Evolutionary conservation across 1,139 yeast species (phyloP).

Genomic region (Eremothecium gossypii): DNA sequence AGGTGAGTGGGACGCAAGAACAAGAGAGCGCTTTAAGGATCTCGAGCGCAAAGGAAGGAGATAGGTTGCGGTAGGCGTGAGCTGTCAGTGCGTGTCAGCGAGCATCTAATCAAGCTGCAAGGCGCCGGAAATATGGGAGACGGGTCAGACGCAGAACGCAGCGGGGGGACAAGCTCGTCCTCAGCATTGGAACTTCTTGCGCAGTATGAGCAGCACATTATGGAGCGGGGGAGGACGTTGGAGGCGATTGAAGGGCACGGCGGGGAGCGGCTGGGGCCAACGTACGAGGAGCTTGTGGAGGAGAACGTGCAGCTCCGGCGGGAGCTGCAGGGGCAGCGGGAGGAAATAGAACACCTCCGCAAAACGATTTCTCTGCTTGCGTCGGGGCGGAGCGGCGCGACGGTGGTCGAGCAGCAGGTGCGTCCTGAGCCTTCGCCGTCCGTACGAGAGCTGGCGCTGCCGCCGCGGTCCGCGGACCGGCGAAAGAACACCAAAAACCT

Average conservation of each 20-base stretch:
- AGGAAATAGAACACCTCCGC: slow-evolving; percentile 20
- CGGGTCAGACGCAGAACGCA: background rate
- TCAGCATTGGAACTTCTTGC: slow-evolving; percentile 24
- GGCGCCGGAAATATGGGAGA: slow-evolving; percentile 1
- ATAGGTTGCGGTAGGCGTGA: background rate
- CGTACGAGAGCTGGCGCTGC: slow-evolving; percentile 16
- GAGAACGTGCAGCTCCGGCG: slow-evolving; percentile 24
- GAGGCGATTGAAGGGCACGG: slow-evolving; percentile 16
- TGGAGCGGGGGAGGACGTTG: slow-evolving; percentile 20
- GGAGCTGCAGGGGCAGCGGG: slow-evolving; percentile 20
- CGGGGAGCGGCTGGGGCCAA: slow-evolving; percentile 11
- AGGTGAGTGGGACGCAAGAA: too few relatives aligned
- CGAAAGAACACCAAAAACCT: slow-evolving; percentile 16
- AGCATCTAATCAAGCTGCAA: slow-evolving; percentile 37
- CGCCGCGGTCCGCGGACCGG: slow-evolving; percentile 27
- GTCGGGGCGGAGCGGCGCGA: slow-evolving; percentile 2
- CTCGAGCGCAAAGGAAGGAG: too few relatives aligned
- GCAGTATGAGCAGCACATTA: slow-evolving; percentile 22
- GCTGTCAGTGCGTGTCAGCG: slow-evolving; percentile 28
- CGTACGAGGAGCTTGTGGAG: slow-evolving; percentile 26
- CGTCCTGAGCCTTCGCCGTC: slow-evolving; percentile 7
- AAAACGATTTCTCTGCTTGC: slow-evolving; percentile 16
- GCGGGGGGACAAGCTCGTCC: slow-evolving; percentile 6
- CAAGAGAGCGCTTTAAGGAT: too few relatives aligned
- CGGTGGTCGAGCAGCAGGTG: slow-evolving; percentile 9